Evolutionary conservation across 306 rosid species (phyloP).

Genomic region (Cucurbita argyrosperma): DNA sequence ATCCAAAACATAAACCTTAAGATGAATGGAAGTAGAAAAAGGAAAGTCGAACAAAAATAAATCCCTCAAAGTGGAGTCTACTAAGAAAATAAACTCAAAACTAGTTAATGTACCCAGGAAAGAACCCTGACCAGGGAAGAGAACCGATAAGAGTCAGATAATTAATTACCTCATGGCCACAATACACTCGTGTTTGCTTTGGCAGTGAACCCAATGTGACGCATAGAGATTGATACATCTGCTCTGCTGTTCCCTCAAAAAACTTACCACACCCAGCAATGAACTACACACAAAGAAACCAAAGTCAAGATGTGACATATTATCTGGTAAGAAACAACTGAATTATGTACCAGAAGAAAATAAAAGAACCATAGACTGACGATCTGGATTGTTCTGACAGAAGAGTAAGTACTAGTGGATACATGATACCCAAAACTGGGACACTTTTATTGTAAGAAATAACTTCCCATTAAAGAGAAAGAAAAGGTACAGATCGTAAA

Average conservation of each 20-base stretch:
- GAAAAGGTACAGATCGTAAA: neutral
- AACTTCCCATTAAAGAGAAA: neutral
- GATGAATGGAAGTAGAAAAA: neutral
- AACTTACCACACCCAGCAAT: conserved; percentile 80
- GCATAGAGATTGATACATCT: conserved; percentile 76
- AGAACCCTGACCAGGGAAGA: neutral
- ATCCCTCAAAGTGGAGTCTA: neutral
- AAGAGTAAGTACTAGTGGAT: neutral
- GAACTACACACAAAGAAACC: conserved; percentile 37
- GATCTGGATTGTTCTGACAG: neutral
- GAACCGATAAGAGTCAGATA: neutral
- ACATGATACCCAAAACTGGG: neutral
- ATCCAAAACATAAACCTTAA: neutral
- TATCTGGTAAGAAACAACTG: neutral
- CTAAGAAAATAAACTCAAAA: neutral
- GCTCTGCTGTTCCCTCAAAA: conserved; percentile 92
- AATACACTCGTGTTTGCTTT: conserved; percentile 62
- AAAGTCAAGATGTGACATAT: neutral
- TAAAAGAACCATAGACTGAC: neutral
- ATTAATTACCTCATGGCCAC: conserved; percentile 85
- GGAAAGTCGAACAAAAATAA: neutral
- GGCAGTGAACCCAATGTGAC: conserved; percentile 70
- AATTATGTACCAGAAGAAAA: neutral
- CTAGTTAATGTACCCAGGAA: neutral
- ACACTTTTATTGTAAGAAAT: neutral